Percentiles rank a stretch among this genome's conserved stretches.
Evolutionary conservation across 2,329 filamentous ascomycete species (phyloP).

Genomic region (Neonectria faginata): DNA sequence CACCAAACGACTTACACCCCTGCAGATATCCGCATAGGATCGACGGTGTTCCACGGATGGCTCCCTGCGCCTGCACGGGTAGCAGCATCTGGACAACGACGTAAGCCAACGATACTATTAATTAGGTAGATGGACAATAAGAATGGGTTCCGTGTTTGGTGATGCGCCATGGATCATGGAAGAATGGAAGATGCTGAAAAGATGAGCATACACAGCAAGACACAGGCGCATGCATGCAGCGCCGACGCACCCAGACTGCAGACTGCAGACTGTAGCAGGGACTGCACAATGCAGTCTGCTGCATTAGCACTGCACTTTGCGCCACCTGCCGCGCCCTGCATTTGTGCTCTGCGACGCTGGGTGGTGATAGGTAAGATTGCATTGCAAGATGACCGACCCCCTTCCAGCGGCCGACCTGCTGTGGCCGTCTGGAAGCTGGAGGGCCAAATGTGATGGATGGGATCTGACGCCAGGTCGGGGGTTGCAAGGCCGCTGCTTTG

Average conservation of each 20-base stretch:
- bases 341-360: slow-evolving; percentile 1
- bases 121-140: background rate
- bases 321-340: background rate
- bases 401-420: slow-evolving; percentile 1
- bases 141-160: slow-evolving; percentile 6
- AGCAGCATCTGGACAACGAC: slow-evolving; percentile 18
- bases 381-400: background rate
- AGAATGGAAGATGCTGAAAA: slow-evolving; percentile 5
- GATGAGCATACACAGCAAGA: slow-evolving; percentile 21
- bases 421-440: slow-evolving; percentile 4
- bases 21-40: slow-evolving; percentile 17
- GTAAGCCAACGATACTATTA: background rate
- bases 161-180: slow-evolving; percentile 12
- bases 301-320: slow-evolving; percentile 12
- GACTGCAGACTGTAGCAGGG: slow-evolving; percentile 1
- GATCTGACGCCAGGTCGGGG: slow-evolving; percentile 8
- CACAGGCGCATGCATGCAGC: slow-evolving; percentile 30
- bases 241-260: slow-evolving; percentile 3
- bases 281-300: slow-evolving; percentile 16
- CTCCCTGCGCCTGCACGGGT: slow-evolving; percentile 1
- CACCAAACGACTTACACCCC: background rate
- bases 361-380: slow-evolving; percentile 6
- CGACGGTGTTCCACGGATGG: slow-evolving; percentile 16
- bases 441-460: slow-evolving; percentile 8
- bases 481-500: slow-evolving; percentile 9